phyloP scores from a whole-genome alignment of 192 early-diverging fungal genomes.

The Rhizophagus sp. region DNA sequence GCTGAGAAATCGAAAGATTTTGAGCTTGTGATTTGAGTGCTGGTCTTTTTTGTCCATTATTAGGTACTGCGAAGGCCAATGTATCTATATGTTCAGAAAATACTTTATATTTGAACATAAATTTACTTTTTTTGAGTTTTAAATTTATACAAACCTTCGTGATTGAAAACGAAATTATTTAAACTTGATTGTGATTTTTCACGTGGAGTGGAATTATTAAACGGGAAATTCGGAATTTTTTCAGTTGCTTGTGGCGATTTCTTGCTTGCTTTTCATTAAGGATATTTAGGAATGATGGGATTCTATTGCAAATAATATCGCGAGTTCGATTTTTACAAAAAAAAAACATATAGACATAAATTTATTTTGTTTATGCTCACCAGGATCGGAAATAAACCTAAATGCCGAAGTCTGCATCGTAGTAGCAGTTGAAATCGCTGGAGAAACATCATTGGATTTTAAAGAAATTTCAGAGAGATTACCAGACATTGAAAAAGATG shows the following conservation, averaged over 20 bases:
- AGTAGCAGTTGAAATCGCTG: not conserved
- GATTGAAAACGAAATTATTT: not conserved
- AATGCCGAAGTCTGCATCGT: not conserved
- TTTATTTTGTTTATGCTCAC: not conserved
- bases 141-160: not conserved
- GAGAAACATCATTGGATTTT: not conserved
- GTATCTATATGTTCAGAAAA: not conserved
- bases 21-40: not conserved
- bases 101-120: not conserved
- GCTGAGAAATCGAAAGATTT: not conserved
- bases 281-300: not conserved
- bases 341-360: not conserved
- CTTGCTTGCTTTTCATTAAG: conserved; percentile 7
- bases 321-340: not conserved
- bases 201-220: not conserved
- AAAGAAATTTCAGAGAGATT: not conserved
- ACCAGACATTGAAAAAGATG: not conserved
- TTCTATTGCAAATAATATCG: conserved; percentile 11
- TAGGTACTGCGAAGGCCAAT: not conserved
- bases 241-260: not conserved
- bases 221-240: not conserved
- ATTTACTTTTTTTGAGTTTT: not conserved
- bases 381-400: not conserved
- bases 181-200: not conserved
- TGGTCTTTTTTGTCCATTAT: not conserved